phyloP scores from a whole-genome alignment of 2,329 filamentous ascomycete species.

The Salinomyces thailandicus region DNA sequence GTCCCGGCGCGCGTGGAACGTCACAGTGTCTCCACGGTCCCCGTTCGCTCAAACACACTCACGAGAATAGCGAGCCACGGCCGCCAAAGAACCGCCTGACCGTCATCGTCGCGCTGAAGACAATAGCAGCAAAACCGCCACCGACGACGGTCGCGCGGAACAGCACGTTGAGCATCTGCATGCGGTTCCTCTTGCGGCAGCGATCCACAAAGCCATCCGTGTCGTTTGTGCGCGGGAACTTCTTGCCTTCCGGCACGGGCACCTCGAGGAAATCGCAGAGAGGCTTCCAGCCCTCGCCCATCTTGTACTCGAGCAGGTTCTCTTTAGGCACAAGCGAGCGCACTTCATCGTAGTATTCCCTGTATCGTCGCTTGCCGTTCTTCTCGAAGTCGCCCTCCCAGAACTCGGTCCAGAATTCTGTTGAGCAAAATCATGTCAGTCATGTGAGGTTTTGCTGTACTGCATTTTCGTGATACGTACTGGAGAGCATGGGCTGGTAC shows the following conservation, averaged over 20 bases:
- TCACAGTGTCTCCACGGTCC: background rate
- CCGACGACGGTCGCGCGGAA: slow-evolving; percentile 42
- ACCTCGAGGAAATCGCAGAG: slow-evolving; percentile 46
- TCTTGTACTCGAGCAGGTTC: slow-evolving; percentile 44
- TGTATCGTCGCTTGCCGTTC: slow-evolving; percentile 53
- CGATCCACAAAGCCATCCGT: slow-evolving; percentile 46
- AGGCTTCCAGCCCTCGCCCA: slow-evolving; percentile 45
- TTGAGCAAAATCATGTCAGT: too few relatives aligned
- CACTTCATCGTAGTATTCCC: slow-evolving; percentile 45
- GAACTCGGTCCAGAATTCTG: slow-evolving; percentile 56
- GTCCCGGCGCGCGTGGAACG: background rate
- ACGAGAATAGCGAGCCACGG: slow-evolving; percentile 2
- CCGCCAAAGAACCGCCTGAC: slow-evolving; percentile 25
- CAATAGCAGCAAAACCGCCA: slow-evolving; percentile 36
- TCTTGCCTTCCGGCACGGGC: slow-evolving; percentile 37
- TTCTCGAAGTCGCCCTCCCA: slow-evolving; percentile 58
- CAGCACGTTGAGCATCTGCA: slow-evolving; percentile 46
- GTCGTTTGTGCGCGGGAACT: slow-evolving; percentile 44
- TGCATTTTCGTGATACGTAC: slow-evolving; percentile 21
- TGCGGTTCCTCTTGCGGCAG: slow-evolving; percentile 43
- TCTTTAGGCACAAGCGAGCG: slow-evolving; percentile 38
- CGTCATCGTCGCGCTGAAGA: slow-evolving; percentile 27
- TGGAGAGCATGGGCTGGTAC: slow-evolving; percentile 60
- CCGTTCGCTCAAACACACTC: background rate
- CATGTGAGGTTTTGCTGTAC: too few relatives aligned